phyloP scores from a whole-genome alignment of 331 rosid genomes.

The Rosa hybrid region DNA sequence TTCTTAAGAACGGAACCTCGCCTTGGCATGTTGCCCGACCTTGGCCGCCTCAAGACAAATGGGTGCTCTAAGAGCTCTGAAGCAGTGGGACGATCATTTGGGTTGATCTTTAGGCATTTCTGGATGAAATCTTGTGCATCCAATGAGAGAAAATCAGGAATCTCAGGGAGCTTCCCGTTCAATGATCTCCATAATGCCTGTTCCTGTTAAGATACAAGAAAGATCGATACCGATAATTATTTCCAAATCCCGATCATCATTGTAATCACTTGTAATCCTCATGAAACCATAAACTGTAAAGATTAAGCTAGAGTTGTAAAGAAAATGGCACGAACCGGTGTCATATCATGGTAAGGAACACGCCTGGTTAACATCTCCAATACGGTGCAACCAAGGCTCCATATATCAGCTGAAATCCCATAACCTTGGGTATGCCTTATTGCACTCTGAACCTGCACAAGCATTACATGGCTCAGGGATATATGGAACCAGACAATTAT shows the following conservation, averaged over 20 bases:
- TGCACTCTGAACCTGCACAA: neutral
- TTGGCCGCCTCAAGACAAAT: no score
- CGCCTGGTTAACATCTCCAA: conserved; percentile 80
- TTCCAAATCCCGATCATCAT: no score
- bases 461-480: no score
- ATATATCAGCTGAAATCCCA: conserved; percentile 37
- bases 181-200: conserved; percentile 35
- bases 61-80: conserved; percentile 58
- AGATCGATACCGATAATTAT: no score
- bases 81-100: conserved; percentile 64
- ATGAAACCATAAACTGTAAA: no score
- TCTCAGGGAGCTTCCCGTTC: conserved; percentile 31
- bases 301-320: no score
- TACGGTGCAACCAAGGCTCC: conserved; percentile 99
- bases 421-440: neutral
- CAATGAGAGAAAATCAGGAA: conserved; percentile 67
- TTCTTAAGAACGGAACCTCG: no score
- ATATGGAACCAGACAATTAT: no score
- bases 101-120: conserved; percentile 68
- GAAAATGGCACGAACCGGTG: conserved; percentile 46
- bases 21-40: no score
- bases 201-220: no score
- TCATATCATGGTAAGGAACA: conserved; percentile 60
- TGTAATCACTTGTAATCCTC: no score
- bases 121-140: conserved; percentile 70